Evolutionary conservation across 495 filamentous ascomycete species (phyloP), one percentile per base, ranked within the genome.

Genomic region (Tuber melanosporum): DNA sequence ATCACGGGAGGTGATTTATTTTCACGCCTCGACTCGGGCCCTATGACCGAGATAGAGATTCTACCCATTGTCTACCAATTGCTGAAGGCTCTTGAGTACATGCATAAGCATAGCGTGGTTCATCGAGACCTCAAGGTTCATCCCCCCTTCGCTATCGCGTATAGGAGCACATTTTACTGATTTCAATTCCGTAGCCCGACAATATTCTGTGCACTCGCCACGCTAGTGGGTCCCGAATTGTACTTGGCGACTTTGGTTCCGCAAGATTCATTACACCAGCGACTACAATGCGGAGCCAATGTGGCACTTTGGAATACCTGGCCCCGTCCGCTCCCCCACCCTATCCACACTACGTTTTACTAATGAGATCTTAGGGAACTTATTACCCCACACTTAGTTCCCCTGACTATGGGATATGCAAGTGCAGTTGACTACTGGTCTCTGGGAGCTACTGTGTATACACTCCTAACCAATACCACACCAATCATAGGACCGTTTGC

Each of bases 381-480:
- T 19, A 66, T 66, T 26, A 66, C 57, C 15, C 57, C 57, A 36
- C 57, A 66, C 12, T 66, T 66, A 19, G 57, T 66, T 36, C 26
- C 45, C 12, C 0, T 70, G 5, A 76, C 79, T 20, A n/a, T 73
- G 57, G 90, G 90, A 3, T 92, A 92, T 81, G 88, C 88, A 44
- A 88, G 87, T 75, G 85, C 88, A n/a, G 85, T 91, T 26, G 91
- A 92, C 76, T 85, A 92, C 76, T 92, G 89, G 89, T 89, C 90
- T 1, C 73, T 92, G 32, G 91, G 90, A 2, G 85, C 85, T 72
- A 83, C 91, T 2, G 85, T 89, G 1, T 85, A 84, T 4, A 82
- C 86, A 9, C 80, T 92, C 2, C 84, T 91, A 26, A 85, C 86
- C 6, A 88, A 88, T 14, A 81, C 86, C 17, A 82, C 83, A 4